phyloP scores from a whole-genome alignment of 1,284 basidiomycete species.

The Heimioporus retisporus region DNA sequence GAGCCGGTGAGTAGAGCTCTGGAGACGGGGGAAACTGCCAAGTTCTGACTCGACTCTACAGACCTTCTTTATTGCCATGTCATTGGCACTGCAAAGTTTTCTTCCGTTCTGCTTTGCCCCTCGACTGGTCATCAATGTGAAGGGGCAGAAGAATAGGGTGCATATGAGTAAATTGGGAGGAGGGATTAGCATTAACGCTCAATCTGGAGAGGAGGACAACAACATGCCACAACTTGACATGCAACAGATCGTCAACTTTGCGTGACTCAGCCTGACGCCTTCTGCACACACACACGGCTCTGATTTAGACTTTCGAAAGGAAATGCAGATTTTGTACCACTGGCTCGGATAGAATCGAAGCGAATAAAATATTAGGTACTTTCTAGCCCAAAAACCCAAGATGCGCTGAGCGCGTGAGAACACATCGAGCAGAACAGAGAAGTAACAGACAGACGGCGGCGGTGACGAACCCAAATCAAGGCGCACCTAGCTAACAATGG shows the following conservation, averaged over 20 bases:
- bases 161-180: constrained; percentile 14
- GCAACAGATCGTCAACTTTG: not conserved
- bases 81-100: constrained; percentile 27
- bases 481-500: too few relatives aligned
- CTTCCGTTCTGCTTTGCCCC: constrained; percentile 30
- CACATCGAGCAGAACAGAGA: too few relatives aligned
- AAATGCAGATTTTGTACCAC: too few relatives aligned
- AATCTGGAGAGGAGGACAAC: not conserved
- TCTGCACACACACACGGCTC: too few relatives aligned
- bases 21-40: too few relatives aligned
- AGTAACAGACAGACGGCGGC: too few relatives aligned
- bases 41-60: constrained; percentile 2
- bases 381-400: too few relatives aligned
- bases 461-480: too few relatives aligned
- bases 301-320: too few relatives aligned
- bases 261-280: not conserved
- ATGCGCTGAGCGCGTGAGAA: too few relatives aligned
- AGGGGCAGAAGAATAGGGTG: constrained; percentile 17
- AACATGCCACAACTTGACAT: not conserved
- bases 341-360: too few relatives aligned
- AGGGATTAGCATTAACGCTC: not conserved
- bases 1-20: constrained; percentile 13
- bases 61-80: constrained; percentile 20
- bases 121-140: constrained; percentile 30
- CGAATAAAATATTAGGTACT: too few relatives aligned